phyloP scores from a whole-genome alignment of 2,329 filamentous ascomycete species.

The Colletotrichum nymphaeae region DNA sequence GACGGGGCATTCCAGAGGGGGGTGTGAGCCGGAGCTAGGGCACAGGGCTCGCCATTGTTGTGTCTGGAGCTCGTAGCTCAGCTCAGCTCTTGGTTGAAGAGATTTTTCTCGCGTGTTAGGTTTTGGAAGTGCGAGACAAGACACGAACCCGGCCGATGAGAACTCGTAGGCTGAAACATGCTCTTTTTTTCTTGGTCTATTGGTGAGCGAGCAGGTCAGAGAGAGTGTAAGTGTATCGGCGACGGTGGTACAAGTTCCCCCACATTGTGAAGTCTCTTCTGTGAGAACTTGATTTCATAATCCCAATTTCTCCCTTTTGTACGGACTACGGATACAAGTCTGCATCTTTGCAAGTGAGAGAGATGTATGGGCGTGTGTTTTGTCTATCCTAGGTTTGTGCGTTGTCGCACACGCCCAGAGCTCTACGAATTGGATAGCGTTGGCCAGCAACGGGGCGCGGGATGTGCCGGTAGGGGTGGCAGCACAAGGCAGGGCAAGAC shows the following conservation, averaged over 20 bases:
- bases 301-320: background rate
- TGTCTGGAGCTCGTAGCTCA: background rate
- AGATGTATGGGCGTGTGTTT: background rate
- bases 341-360: background rate
- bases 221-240: background rate
- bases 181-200: background rate
- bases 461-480: constrained; percentile 6
- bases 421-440: constrained; percentile 17
- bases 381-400: background rate
- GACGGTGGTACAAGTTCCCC: background rate
- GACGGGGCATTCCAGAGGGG: background rate
- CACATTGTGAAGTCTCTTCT: background rate
- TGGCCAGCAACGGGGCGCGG: background rate
- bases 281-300: background rate
- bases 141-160: background rate
- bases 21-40: background rate
- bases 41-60: background rate
- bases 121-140: background rate
- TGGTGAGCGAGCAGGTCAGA: background rate
- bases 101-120: background rate
- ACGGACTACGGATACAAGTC: background rate
- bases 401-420: constrained; percentile 14
- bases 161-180: constrained; percentile 2
- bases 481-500: background rate
- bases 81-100: background rate